Evolutionary conservation across 495 filamentous ascomycete genomes (phyloP).

Genomic region (Copromyces sp.): DNA sequence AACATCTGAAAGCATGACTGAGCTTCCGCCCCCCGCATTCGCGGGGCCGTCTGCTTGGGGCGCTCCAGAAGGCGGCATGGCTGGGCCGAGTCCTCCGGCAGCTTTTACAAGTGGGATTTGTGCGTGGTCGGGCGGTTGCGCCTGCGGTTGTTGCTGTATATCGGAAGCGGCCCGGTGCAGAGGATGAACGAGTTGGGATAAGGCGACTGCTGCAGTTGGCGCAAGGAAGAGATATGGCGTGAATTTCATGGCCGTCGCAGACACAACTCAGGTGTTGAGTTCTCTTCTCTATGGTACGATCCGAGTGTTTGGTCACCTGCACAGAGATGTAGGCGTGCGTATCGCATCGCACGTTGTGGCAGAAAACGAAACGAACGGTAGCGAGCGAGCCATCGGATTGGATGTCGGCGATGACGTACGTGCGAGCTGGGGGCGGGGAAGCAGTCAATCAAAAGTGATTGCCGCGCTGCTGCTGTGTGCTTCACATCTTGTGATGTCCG

Average conservation of each 20-base stretch:
- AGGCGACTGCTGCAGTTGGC: conserved; percentile 14
- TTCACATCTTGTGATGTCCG: background rate
- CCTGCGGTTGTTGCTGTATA: background rate
- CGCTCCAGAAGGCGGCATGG: conserved; percentile 20
- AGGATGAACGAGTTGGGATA: conserved; percentile 19
- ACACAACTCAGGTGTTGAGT: background rate
- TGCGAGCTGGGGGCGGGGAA: background rate
- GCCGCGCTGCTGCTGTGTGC: background rate
- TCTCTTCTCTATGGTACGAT: background rate
- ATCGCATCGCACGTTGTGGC: background rate
- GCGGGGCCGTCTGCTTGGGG: conserved; percentile 32
- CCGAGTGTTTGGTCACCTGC: background rate
- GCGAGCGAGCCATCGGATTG: background rate
- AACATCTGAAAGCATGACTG: conserved; percentile 68
- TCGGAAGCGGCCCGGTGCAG: conserved; percentile 6
- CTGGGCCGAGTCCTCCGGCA: conserved; percentile 22
- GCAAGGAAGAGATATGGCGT: background rate
- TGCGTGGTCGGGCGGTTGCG: conserved; percentile 6
- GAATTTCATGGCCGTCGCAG: background rate
- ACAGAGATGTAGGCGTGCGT: background rate
- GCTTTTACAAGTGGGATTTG: conserved; percentile 31
- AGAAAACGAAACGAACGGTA: background rate
- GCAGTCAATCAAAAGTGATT: background rate
- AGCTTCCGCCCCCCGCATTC: conserved; percentile 15
- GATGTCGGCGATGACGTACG: background rate